Conservation (phyloP, 805 yeast species). For the Zygoascus tannicola region DNA sequence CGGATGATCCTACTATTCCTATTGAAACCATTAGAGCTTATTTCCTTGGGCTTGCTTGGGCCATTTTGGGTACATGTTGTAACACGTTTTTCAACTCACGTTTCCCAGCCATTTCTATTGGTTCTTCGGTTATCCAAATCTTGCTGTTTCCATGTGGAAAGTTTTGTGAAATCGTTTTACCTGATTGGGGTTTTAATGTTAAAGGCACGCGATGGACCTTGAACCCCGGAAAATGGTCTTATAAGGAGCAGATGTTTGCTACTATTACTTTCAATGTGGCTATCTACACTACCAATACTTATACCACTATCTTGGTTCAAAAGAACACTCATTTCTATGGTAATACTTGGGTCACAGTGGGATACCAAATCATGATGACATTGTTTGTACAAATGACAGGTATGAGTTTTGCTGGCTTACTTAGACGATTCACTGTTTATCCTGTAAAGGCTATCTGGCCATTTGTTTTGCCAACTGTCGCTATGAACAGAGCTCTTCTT, state of each 20-base stretch:
- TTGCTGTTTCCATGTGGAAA: slow-evolving; percentile 49
- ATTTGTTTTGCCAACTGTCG: slow-evolving; percentile 48
- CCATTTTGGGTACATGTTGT: slow-evolving; percentile 43
- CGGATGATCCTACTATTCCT: slow-evolving; percentile 38
- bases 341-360: slow-evolving; percentile 29
- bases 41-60: slow-evolving; percentile 31
- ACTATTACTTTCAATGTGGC: slow-evolving; percentile 33
- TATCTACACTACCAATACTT: slow-evolving; percentile 22
- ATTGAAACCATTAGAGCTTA: slow-evolving; percentile 44
- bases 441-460: slow-evolving; percentile 40
- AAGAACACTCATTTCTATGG: slow-evolving; percentile 26
- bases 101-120: slow-evolving; percentile 40
- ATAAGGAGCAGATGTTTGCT: slow-evolving; percentile 56
- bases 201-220: slow-evolving; percentile 35
- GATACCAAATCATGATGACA: slow-evolving; percentile 38
- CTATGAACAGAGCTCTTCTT: slow-evolving; percentile 38
- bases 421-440: slow-evolving; percentile 39
- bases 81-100: slow-evolving; percentile 51
- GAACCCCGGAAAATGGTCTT: slow-evolving; percentile 49
- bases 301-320: slow-evolving; percentile 19
- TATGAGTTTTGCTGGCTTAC: slow-evolving; percentile 46
- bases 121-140: slow-evolving; percentile 36
- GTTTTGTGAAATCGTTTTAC: slow-evolving; percentile 32
- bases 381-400: slow-evolving; percentile 47
- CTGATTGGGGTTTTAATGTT: slow-evolving; percentile 37